Evolutionary conservation across 2,329 filamentous ascomycete genomes (phyloP).

Genomic region (Neodidymelliopsis sp.): DNA sequence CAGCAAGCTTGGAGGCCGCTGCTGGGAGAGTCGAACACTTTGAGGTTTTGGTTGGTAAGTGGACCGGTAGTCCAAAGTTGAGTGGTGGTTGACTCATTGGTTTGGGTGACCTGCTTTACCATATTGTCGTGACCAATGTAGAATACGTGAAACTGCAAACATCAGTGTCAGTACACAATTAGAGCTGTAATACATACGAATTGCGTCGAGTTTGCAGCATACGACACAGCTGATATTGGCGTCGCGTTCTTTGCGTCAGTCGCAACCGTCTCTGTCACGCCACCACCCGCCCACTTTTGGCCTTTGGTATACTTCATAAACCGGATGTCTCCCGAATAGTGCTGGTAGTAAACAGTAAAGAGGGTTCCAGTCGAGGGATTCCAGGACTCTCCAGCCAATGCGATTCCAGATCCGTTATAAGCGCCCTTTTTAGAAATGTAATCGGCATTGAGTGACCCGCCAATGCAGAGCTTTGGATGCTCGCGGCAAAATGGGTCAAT

Average conservation of each 20-base stretch:
- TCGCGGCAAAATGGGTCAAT: slow-evolving; percentile 35
- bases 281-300: slow-evolving; percentile 51
- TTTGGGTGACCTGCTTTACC: slow-evolving; percentile 50
- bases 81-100: slow-evolving; percentile 42
- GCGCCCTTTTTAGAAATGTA: slow-evolving; percentile 53
- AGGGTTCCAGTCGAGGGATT: slow-evolving; percentile 46
- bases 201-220: slow-evolving; percentile 47
- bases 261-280: slow-evolving; percentile 49
- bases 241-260: slow-evolving; percentile 55
- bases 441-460: slow-evolving; percentile 48
- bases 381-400: slow-evolving; percentile 55
- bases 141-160: slow-evolving; percentile 53
- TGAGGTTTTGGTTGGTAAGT: slow-evolving; percentile 75
- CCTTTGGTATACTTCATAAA: slow-evolving; percentile 49
- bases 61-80: slow-evolving; percentile 51
- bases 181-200: slow-evolving; percentile 36
- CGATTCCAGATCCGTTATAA: slow-evolving; percentile 58
- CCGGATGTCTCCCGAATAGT: slow-evolving; percentile 53
- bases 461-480: slow-evolving; percentile 46
- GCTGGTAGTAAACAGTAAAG: slow-evolving; percentile 56
- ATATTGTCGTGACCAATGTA: slow-evolving; percentile 52
- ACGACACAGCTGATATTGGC: slow-evolving; percentile 54
- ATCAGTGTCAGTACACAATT: background rate
- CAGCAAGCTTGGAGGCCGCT: slow-evolving; percentile 82
- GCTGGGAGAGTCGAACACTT: slow-evolving; percentile 89